Evolutionary conservation across 352 stramenopile species (phyloP), one percentile per base, ranked within the genome.

Genomic region (Phytophthora brassicae): DNA sequence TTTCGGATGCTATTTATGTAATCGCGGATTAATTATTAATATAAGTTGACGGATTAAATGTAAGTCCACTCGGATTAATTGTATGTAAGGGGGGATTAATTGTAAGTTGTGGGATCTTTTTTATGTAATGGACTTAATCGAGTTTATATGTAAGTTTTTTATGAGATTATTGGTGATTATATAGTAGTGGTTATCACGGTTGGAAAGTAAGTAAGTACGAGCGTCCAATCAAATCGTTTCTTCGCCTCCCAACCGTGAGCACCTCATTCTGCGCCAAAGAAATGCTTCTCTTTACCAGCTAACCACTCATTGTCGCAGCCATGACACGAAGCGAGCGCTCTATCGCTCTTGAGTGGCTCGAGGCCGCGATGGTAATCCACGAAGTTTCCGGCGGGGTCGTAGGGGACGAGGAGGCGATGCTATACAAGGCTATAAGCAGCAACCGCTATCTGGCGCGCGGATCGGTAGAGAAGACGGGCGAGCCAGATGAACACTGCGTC

Each of bases 101-200:
- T n/a, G n/a, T n/a, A n/a, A n/a, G n/a, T n/a, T n/a, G n/a, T n/a
- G n/a, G n/a, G n/a, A n/a, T n/a, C n/a, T n/a, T n/a, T n/a, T n/a
- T n/a, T n/a, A n/a, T n/a, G n/a, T n/a, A n/a, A n/a, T n/a, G n/a
- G n/a, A n/a, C n/a, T n/a, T n/a, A n/a, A n/a, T n/a, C n/a, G n/a
- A n/a, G n/a, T n/a, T n/a, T n/a, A n/a, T n/a, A n/a, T n/a, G n/a
- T n/a, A n/a, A n/a, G n/a, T n/a, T n/a, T n/a, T n/a, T n/a, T n/a
- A n/a, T n/a, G n/a, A n/a, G n/a, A n/a, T n/a, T n/a, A n/a, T n/a
- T n/a, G n/a, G n/a, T n/a, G n/a, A n/a, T n/a, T n/a, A n/a, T 38
- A 38, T 38, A 44, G 24, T 44, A 49, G 42, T 49, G 42, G 42
- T 49, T 49, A 49, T 49, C 42, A 49, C 42, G 42, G 42, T 49